phyloP scores from a whole-genome alignment of 108 stramenopile species.

The Cyclotella distinguenda region DNA sequence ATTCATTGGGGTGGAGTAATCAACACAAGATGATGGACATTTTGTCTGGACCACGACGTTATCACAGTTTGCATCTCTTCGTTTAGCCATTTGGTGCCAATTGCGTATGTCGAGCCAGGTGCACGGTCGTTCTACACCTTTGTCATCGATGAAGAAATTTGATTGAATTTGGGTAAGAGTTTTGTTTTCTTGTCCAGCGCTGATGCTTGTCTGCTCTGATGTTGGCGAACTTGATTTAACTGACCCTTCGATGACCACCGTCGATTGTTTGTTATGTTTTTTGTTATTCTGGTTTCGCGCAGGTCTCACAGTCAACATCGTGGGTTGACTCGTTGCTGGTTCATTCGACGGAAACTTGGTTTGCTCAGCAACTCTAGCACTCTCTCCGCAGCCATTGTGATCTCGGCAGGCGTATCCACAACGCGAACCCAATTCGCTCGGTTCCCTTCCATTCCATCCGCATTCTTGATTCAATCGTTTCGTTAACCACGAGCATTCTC shows the following conservation, averaged over 20 bases:
- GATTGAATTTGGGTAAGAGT: too few species aligned
- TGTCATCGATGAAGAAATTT: constrained; percentile 1
- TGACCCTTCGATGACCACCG: too few species aligned
- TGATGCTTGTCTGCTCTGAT: background rate
- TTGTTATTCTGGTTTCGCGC: background rate
- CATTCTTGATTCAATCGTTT: constrained; percentile 26
- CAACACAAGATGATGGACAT: background rate
- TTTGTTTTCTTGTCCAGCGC: background rate
- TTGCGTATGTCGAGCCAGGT: constrained; percentile 13
- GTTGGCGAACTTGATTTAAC: too few species aligned
- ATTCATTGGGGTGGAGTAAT: background rate
- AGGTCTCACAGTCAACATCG: background rate
- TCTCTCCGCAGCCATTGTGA: constrained; percentile 34
- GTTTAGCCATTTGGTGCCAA: constrained; percentile 2
- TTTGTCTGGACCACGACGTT: background rate
- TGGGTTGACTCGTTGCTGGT: background rate
- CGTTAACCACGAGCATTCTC: constrained; percentile 22
- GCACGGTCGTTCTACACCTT: constrained; percentile 1
- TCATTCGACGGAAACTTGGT: background rate
- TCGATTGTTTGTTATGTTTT: too few species aligned
- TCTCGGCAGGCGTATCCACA: constrained; percentile 27
- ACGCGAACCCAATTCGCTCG: constrained; percentile 33
- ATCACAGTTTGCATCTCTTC: constrained; percentile 17
- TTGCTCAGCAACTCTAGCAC: too few species aligned
- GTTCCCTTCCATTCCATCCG: constrained; percentile 10